These are phyloP conservation scores for Paramecium pentaurelia DNA, from an alignment of 73 alveolate species.

Conservation along the genomic window DNA sequence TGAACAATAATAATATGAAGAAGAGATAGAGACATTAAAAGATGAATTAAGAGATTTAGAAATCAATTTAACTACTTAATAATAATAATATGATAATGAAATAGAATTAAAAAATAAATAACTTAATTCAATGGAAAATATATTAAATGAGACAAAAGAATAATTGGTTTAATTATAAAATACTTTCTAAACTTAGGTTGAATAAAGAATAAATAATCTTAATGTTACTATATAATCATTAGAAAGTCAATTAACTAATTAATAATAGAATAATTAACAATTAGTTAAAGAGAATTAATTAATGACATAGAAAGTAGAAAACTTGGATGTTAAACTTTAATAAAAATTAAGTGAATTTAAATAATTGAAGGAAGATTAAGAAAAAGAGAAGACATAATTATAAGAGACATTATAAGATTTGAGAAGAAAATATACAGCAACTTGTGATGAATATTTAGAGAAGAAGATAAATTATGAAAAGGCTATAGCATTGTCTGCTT, in stretches of 20 bases:
- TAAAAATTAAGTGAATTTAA: neutral
- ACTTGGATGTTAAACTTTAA: neutral
- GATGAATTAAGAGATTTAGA: conserved; percentile 46
- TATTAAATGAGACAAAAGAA: conserved; percentile 21
- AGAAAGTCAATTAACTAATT: neutral
- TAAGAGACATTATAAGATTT: neutral
- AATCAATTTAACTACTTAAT: neutral
- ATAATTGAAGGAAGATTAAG: neutral
- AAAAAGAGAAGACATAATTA: neutral
- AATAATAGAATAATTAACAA: neutral
- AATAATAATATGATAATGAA: conserved; percentile 27
- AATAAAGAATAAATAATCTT: neutral
- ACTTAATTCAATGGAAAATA: neutral
- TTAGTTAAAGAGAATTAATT: neutral
- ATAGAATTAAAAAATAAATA: conserved; percentile 15
- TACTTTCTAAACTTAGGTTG: neutral
- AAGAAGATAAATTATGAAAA: conserved; percentile 30
- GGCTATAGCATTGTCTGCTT: conserved; percentile 28
- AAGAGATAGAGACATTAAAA: neutral
- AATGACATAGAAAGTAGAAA: neutral
- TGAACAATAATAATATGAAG: conserved; percentile 18
- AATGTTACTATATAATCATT: neutral
- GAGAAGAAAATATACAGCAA: neutral
- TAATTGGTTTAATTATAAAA: neutral
- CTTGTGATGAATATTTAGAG: conserved; percentile 46